Percentiles rank a stretch among this genome's conserved stretches.
phyloP scores from a whole-genome alignment of 805 yeast species.

The Candida nanaspora region DNA sequence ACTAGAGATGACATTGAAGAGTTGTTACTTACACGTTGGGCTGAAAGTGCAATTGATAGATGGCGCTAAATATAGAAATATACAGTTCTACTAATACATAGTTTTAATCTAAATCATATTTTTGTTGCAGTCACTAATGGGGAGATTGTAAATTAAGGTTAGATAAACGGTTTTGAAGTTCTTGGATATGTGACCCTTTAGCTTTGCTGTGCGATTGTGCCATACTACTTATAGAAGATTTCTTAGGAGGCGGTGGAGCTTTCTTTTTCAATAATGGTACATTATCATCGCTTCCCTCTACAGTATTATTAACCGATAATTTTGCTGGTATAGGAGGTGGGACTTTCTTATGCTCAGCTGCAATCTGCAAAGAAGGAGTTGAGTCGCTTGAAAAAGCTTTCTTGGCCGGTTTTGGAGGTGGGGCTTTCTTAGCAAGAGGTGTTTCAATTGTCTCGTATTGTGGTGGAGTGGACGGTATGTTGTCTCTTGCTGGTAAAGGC shows the following conservation, averaged over 20 bases:
- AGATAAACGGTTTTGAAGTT: conserved; percentile 21
- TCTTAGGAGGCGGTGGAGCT: conserved; percentile 12
- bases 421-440: conserved; percentile 6
- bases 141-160: conserved; percentile 12
- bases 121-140: neutral
- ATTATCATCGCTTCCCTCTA: neutral
- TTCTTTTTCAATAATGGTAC: conserved; percentile 5
- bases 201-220: too few species aligned
- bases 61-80: conserved; percentile 1
- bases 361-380: neutral
- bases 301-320: conserved; percentile 7
- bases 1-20: conserved; percentile 33
- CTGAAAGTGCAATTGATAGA: conserved; percentile 28
- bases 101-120: too few species aligned
- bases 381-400: neutral
- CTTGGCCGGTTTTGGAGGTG: conserved; percentile 15
- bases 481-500: neutral
- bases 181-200: conserved; percentile 21
- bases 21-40: conserved; percentile 42
- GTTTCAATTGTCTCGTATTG: neutral
- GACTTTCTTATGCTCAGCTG: neutral
- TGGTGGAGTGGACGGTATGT: neutral
- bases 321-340: conserved; percentile 1
- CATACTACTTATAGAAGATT: too few species aligned
- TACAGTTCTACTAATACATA: too few species aligned